Conservation (phyloP, 1,139 yeast genomes). For the Saccharomyces hybrid region DNA sequence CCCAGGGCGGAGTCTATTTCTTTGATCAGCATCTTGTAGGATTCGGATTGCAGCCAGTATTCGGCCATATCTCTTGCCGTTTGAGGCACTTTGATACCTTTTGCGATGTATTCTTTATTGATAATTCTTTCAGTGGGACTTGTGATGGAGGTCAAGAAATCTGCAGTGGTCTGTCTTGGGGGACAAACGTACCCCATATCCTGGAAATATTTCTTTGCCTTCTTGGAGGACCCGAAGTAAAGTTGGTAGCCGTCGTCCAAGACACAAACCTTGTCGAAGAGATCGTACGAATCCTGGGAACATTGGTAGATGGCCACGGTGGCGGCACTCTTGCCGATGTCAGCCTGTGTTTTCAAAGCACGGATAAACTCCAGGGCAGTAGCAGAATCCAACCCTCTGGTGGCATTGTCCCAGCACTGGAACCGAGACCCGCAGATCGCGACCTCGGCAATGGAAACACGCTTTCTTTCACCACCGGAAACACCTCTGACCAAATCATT, state of each 20-base stretch:
- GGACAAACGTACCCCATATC: slow-evolving; percentile 70
- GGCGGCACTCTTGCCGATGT: slow-evolving; percentile 50
- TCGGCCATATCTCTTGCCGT: slow-evolving; percentile 64
- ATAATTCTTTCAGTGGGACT: slow-evolving; percentile 61
- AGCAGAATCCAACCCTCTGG: slow-evolving; percentile 71
- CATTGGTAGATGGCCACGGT: slow-evolving; percentile 77
- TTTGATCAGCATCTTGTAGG: slow-evolving; percentile 37
- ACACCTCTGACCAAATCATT: slow-evolving; percentile 66
- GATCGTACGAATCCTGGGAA: slow-evolving; percentile 66
- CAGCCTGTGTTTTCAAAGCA: slow-evolving; percentile 58
- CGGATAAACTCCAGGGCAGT: slow-evolving; percentile 68
- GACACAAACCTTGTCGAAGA: slow-evolving; percentile 67
- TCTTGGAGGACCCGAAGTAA: slow-evolving; percentile 56
- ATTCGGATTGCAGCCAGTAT: slow-evolving; percentile 58
- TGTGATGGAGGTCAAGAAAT: slow-evolving; percentile 70
- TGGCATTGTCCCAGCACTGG: slow-evolving; percentile 69
- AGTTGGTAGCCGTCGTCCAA: slow-evolving; percentile 75
- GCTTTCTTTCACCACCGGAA: slow-evolving; percentile 78
- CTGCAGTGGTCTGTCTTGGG: slow-evolving; percentile 75
- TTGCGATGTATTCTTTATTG: slow-evolving; percentile 25
- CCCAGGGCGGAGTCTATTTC: slow-evolving; percentile 37
- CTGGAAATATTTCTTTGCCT: slow-evolving; percentile 53
- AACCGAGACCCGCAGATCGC: slow-evolving; percentile 53
- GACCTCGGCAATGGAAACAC: slow-evolving; percentile 70
- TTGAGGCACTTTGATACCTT: slow-evolving; percentile 58